Base-by-base conservation (phyloP, 192 early-diverging fungal species). In the Rhizoclosmatium sp. region DNA sequence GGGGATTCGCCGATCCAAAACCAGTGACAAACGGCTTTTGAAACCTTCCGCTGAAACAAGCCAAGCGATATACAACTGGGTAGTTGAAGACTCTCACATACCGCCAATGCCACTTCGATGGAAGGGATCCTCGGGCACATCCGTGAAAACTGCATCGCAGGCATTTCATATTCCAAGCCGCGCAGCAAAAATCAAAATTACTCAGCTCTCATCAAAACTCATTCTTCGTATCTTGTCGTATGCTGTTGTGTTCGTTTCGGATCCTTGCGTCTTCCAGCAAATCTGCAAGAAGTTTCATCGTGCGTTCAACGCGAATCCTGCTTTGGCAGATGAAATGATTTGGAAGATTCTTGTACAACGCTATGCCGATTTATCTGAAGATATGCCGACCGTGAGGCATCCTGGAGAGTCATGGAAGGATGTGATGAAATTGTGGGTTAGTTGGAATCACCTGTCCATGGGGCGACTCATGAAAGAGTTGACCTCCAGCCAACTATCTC, bases 231-330 rank as follows among this genome's bases (percentile, higher is more conserved):
- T 68, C 66, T 41, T 68, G 14, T 4, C 9, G 10, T 46, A 68
- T 46, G 66, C 66, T 0, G 4, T 21, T 3, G 40, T 12, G 14
- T 46, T 4, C 9, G 5, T 44, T 42, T 47, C 40, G 4, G 44
- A 4, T 44, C n/a, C 40, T n/a, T 31, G 12, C 12, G 9, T 10
- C 9, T 68, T 68, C 66, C 66, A 12, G 9, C 21, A 5, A 5
- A 21, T 68, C 5, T 68, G 66, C 21, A 4, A 21, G 12, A 68
- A 68, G 40, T 68, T 68, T 7, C 7, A 68, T 47, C 66, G 66
- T n/a, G 66, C 66, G 40, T 68, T 68, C 44, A 47, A n/a, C 9
- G 4, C 47, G 12, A 68, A 68, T 41, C 42, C 66, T 44, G 40
- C 4, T 12, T 42, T 68, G 9, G 66, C 44, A 12, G 66, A 68